phyloP scores from a whole-genome alignment of 2,329 filamentous ascomycete species.

The Fusarium goolgardi region DNA sequence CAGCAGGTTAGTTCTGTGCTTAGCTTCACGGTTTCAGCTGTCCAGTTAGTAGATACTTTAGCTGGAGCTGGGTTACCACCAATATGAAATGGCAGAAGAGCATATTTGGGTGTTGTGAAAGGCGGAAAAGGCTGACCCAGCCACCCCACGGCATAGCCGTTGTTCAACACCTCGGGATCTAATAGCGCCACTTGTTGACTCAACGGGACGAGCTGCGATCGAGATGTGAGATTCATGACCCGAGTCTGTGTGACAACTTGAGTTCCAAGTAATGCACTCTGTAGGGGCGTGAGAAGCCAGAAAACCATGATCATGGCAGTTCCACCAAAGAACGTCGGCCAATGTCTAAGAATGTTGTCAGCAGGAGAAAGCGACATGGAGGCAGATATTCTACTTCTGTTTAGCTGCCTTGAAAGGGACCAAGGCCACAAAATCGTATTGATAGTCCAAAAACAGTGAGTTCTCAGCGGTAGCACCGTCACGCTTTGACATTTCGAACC shows the following conservation, averaged over 20 bases:
- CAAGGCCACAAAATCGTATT: constrained; percentile 53
- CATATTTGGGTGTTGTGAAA: constrained; percentile 58
- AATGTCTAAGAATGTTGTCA: constrained; percentile 54
- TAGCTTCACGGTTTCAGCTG: constrained; percentile 45
- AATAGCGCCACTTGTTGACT: constrained; percentile 43
- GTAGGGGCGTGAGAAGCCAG: constrained; percentile 65
- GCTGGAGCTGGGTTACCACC: neutral
- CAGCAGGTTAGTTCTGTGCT: constrained; percentile 56
- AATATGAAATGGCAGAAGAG: constrained; percentile 57
- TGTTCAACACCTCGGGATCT: constrained; percentile 55
- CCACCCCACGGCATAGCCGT: constrained; percentile 59
- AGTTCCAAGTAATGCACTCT: constrained; percentile 65
- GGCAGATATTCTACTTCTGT: constrained; percentile 10
- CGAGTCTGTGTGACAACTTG: constrained; percentile 45
- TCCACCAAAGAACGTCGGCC: constrained; percentile 62
- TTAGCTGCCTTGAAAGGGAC: constrained; percentile 49
- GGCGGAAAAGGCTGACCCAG: constrained; percentile 57
- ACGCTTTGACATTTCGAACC: constrained; percentile 64
- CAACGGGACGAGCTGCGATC: constrained; percentile 36
- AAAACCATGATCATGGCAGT: constrained; percentile 63
- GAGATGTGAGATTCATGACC: neutral
- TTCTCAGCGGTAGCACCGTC: constrained; percentile 57
- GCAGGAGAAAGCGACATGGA: neutral
- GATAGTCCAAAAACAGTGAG: constrained; percentile 66
- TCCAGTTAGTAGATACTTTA: neutral